Evolutionary conservation across 208 protist genomes (phyloP).

Genomic region (Acanthamoeba lugdunensis): DNA sequence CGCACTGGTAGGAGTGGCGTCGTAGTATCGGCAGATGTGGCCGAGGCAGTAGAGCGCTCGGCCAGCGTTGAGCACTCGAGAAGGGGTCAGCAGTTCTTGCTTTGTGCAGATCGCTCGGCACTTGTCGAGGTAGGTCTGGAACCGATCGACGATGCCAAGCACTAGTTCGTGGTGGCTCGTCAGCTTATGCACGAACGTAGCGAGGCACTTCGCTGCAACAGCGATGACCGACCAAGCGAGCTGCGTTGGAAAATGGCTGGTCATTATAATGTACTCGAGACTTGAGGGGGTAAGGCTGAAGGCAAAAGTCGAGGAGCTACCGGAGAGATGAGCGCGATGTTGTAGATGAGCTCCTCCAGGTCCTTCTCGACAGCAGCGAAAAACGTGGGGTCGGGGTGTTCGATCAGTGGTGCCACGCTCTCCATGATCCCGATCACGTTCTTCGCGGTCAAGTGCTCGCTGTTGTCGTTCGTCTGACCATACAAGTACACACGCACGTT

Average conservation of each 20-base stretch:
- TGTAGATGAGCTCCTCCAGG: conserved; percentile 57
- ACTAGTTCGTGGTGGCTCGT: conserved; percentile 5
- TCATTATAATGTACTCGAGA: not conserved
- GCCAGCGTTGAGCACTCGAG: not conserved
- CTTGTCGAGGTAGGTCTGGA: conserved; percentile 66
- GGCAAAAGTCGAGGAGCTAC: not conserved
- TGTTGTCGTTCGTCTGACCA: conserved; percentile 49
- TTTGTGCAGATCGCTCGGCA: conserved; percentile 15
- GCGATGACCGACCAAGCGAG: conserved; percentile 39
- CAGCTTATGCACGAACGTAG: conserved; percentile 52
- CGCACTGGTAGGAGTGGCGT: not conserved
- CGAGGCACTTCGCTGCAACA: conserved; percentile 33
- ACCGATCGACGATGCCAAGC: not conserved
- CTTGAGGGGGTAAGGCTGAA: not conserved
- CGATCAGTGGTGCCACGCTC: conserved; percentile 29
- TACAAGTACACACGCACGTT: not conserved
- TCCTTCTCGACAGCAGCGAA: conserved; percentile 52
- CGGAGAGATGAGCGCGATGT: not conserved
- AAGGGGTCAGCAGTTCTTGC: conserved; percentile 16
- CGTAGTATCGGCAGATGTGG: conserved; percentile 51
- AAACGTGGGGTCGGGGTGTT: conserved; percentile 52
- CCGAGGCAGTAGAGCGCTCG: conserved; percentile 62
- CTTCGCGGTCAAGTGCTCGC: conserved; percentile 55
- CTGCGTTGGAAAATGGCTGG: not conserved
- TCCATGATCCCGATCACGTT: conserved; percentile 55